A percentile compares a stretch with the other conserved stretches of the same genome.
These are phyloP conservation scores for Quercus phellos DNA, from an alignment of 331 rosid species.

Conservation along the genomic window DNA sequence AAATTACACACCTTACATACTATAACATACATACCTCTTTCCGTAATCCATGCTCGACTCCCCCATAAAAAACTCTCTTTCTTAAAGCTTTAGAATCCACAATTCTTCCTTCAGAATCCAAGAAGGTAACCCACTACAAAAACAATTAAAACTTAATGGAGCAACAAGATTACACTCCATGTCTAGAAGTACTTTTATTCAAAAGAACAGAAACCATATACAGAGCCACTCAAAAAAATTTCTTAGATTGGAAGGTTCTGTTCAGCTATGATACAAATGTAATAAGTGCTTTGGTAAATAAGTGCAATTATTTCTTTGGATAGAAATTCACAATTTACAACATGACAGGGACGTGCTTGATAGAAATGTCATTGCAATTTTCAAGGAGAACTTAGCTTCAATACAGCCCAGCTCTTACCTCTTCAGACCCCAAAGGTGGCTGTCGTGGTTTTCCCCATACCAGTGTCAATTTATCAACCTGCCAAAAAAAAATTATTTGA, in stretches of 20 bases:
- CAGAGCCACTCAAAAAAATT: background rate
- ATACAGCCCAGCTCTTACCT: slow-evolving; percentile 50
- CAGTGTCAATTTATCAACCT: slow-evolving; percentile 68
- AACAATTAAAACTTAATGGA: background rate
- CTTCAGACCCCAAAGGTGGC: slow-evolving; percentile 69
- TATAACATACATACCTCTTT: slow-evolving; percentile 56
- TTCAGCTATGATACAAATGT: background rate
- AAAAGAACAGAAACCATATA: background rate
- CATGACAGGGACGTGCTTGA: background rate
- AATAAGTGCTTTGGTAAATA: background rate
- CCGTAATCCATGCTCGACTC: slow-evolving; percentile 74
- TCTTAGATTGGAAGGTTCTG: background rate
- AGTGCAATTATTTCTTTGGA: slow-evolving; percentile 3
- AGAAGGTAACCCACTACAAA: slow-evolving; percentile 70
- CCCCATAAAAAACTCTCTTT: slow-evolving; percentile 92
- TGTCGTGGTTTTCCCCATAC: slow-evolving; percentile 97
- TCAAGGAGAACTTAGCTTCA: slow-evolving; percentile 6
- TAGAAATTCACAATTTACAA: slow-evolving; percentile 1
- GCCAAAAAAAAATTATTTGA: slow-evolving; percentile 25
- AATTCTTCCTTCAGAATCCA: slow-evolving; percentile 91
- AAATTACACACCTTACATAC: slow-evolving; percentile 6
- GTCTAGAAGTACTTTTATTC: background rate
- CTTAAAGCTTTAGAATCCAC: slow-evolving; percentile 63
- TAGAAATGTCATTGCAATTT: background rate
- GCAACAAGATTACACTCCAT: slow-evolving; percentile 1